A percentile compares a stretch with the other conserved stretches of the same genome.
These are phyloP conservation scores for Ogataea polymorpha DNA, from an alignment of 805 yeast genomes.

Conservation along the genomic window DNA sequence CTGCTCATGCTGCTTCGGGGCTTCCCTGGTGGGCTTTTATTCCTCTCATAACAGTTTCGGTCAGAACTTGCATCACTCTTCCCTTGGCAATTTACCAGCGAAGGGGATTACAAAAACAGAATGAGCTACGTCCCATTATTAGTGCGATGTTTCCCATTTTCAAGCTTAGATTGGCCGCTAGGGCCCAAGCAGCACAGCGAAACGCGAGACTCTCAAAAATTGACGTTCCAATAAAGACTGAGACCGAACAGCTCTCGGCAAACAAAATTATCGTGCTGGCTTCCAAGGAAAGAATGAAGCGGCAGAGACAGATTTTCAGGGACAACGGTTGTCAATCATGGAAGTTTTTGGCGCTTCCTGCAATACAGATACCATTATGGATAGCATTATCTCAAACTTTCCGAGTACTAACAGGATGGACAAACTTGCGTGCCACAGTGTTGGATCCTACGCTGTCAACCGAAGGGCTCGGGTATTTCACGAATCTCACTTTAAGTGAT, in stretches of 20 bases:
- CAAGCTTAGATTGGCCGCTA: constrained; percentile 51
- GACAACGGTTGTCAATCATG: constrained; percentile 69
- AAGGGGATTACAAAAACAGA: constrained; percentile 64
- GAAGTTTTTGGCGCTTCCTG: constrained; percentile 74
- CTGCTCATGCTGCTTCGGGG: constrained; percentile 52
- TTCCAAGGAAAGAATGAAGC: constrained; percentile 70
- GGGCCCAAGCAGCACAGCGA: constrained; percentile 36
- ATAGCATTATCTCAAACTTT: constrained; percentile 71
- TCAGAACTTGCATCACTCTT: constrained; percentile 65
- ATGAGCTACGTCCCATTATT: constrained; percentile 64
- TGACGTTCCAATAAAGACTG: constrained; percentile 28
- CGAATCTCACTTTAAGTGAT: constrained; percentile 58
- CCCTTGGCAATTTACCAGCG: constrained; percentile 80
- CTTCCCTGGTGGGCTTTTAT: constrained; percentile 83
- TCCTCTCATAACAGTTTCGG: constrained; percentile 65
- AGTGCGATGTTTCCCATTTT: constrained; percentile 75
- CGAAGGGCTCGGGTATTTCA: constrained; percentile 61
- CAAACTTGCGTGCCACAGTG: constrained; percentile 38
- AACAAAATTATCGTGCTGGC: constrained; percentile 77
- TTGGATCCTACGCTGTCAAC: constrained; percentile 47
- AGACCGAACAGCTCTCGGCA: constrained; percentile 49
- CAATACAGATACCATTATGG: constrained; percentile 87
- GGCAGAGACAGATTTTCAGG: constrained; percentile 70
- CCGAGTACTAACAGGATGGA: constrained; percentile 73
- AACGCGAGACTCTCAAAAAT: constrained; percentile 20